Percentiles rank a stretch among this genome's conserved stretches.
phyloP scores from a whole-genome alignment of 768 basidiomycete genomes.

The Hericium erinaceus region DNA sequence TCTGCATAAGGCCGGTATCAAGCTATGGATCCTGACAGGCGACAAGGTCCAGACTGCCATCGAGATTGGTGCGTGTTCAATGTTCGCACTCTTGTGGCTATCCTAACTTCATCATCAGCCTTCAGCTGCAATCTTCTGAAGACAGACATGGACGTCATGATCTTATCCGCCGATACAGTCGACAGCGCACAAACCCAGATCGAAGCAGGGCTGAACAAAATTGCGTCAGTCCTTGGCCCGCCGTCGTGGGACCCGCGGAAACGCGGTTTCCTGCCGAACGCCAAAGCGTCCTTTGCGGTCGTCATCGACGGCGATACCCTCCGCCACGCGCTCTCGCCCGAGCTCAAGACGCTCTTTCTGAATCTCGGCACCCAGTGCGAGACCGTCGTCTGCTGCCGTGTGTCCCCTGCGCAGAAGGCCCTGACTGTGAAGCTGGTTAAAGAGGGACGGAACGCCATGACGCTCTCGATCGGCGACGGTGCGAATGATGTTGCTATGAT shows the following conservation, averaged over 20 bases:
- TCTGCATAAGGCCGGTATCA: slow-evolving; percentile 89
- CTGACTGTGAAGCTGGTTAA: slow-evolving; percentile 93
- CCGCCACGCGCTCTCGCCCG: slow-evolving; percentile 64
- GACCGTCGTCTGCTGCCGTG: slow-evolving; percentile 96
- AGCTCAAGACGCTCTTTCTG: slow-evolving; percentile 80
- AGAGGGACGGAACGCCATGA: slow-evolving; percentile 93
- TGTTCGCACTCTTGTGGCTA: not conserved
- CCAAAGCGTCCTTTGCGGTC: slow-evolving; percentile 75
- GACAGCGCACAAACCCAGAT: slow-evolving; percentile 78
- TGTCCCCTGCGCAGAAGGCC: slow-evolving; percentile 97
- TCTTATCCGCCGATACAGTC: slow-evolving; percentile 74
- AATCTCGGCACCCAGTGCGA: slow-evolving; percentile 93
- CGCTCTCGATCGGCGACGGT: slow-evolving; percentile 91
- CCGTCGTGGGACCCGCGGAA: slow-evolving; percentile 50
- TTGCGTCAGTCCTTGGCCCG: slow-evolving; percentile 77
- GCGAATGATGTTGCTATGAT: slow-evolving; percentile 99
- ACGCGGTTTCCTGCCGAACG: slow-evolving; percentile 58
- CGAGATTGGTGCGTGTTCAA: slow-evolving; percentile 59
- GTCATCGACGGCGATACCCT: slow-evolving; percentile 96
- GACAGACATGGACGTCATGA: slow-evolving; percentile 94
- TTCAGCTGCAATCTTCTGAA: slow-evolving; percentile 95
- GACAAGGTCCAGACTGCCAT: slow-evolving; percentile 98
- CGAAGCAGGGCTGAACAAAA: slow-evolving; percentile 90
- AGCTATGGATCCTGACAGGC: slow-evolving; percentile 96
- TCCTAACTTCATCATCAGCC: slow-evolving; percentile 23